phyloP scores from a whole-genome alignment of 106 monocot species.

The Apostasia ramifera region DNA sequence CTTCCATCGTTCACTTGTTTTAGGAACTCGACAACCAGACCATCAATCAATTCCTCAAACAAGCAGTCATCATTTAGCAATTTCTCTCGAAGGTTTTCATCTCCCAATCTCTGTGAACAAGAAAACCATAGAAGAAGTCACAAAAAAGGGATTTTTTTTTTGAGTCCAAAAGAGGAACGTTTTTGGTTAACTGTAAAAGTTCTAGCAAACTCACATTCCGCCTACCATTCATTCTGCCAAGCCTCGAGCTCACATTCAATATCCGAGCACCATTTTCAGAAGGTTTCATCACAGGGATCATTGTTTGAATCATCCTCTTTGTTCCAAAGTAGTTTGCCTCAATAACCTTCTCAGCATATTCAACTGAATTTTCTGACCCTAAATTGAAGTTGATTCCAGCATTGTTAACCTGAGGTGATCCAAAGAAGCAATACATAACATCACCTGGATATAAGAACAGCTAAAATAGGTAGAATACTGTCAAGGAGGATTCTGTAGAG shows the following conservation, averaged over 20 bases:
- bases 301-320: slow-evolving; percentile 53
- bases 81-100: slow-evolving; percentile 51
- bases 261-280: slow-evolving; percentile 68
- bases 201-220: slow-evolving; percentile 50
- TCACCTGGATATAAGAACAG: too few relatives aligned
- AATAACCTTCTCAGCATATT: slow-evolving; percentile 71
- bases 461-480: too few relatives aligned
- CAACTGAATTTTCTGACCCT: slow-evolving; percentile 70
- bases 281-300: slow-evolving; percentile 76
- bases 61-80: slow-evolving; percentile 46
- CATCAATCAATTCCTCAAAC: slow-evolving; percentile 67
- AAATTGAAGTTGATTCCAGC: slow-evolving; percentile 81
- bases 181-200: neutral
- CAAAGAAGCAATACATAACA: neutral
- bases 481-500: too few relatives aligned
- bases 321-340: slow-evolving; percentile 78
- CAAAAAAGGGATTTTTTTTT: neutral
- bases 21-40: slow-evolving; percentile 54
- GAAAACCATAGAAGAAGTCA: neutral
- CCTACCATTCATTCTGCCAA: slow-evolving; percentile 77
- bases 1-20: slow-evolving; percentile 50
- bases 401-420: slow-evolving; percentile 70
- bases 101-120: slow-evolving; percentile 59
- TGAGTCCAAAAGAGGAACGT: neutral
- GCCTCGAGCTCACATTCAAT: slow-evolving; percentile 87